A percentile compares a stretch with the other conserved stretches of the same genome.
These are phyloP conservation scores for Prunus salicina DNA, from an alignment of 306 rosid genomes.

Conservation along the genomic window DNA sequence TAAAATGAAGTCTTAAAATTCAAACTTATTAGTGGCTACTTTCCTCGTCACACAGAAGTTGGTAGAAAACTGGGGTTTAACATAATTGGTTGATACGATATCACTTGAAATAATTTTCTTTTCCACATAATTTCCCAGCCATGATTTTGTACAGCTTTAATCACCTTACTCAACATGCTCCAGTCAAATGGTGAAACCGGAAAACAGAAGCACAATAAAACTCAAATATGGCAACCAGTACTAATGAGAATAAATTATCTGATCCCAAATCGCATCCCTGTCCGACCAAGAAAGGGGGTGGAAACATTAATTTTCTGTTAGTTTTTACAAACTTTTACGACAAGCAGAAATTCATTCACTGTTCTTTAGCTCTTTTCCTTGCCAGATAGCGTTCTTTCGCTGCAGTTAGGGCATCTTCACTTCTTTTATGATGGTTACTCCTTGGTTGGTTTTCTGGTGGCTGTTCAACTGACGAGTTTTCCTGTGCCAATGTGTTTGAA, in stretches of 20 bases:
- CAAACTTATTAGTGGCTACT: too few species aligned
- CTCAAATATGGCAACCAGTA: neutral
- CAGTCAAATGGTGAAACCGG: neutral
- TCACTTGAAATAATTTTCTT: neutral
- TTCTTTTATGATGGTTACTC: conserved; percentile 69
- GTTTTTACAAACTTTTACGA: neutral
- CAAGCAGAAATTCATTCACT: conserved; percentile 22
- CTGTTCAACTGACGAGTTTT: conserved; percentile 28
- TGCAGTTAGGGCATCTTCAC: conserved; percentile 60
- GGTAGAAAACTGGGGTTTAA: too few species aligned
- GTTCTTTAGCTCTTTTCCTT: conserved; percentile 61
- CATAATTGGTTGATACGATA: neutral
- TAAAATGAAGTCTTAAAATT: too few species aligned
- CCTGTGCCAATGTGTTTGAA: conserved; percentile 11
- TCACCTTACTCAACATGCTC: neutral
- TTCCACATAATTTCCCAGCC: neutral
- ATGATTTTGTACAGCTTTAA: neutral
- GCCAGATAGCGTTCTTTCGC: conserved; percentile 84
- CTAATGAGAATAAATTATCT: neutral
- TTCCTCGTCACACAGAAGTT: too few species aligned
- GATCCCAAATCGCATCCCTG: neutral
- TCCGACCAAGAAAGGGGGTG: too few species aligned
- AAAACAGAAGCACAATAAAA: neutral
- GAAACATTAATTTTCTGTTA: neutral
- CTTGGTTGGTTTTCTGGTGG: conserved; percentile 41